phyloP scores from a whole-genome alignment of 1,284 basidiomycete species.

The Trametes polyzona region DNA sequence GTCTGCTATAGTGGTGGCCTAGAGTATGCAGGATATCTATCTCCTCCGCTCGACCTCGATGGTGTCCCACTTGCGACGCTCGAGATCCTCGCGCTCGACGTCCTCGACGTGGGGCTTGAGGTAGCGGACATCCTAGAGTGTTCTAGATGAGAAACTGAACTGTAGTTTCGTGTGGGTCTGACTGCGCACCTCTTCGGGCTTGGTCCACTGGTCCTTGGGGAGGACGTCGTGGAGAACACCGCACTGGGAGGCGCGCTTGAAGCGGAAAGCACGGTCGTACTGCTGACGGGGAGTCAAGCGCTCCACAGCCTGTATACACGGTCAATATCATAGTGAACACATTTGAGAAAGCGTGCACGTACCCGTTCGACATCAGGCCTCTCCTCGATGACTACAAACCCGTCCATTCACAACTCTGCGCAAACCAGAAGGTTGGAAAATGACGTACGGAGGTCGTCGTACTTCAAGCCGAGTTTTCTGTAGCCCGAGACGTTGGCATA shows the following conservation, averaged over 20 bases:
- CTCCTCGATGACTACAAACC: conserved; percentile 80
- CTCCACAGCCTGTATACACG: conserved; percentile 68
- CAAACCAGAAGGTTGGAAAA: conserved; percentile 14
- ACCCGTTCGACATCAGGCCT: conserved; percentile 86
- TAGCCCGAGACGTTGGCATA: conserved; percentile 87
- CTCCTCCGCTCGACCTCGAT: conserved; percentile 61
- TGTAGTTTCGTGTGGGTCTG: too few species aligned
- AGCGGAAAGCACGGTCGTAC: conserved; percentile 92
- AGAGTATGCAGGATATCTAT: conserved; percentile 41
- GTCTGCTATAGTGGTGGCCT: conserved; percentile 6
- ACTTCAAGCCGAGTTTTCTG: conserved; percentile 88
- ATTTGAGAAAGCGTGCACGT: conserved; percentile 16
- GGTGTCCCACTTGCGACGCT: conserved; percentile 87
- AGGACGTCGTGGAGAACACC: conserved; percentile 84
- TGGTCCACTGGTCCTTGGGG: conserved; percentile 87
- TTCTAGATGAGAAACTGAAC: too few species aligned
- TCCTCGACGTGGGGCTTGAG: conserved; percentile 82
- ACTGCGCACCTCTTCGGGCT: conserved; percentile 72
- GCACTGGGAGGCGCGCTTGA: conserved; percentile 84
- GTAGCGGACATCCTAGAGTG: conserved; percentile 95
- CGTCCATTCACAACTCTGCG: conserved; percentile 12
- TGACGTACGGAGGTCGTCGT: conserved; percentile 89
- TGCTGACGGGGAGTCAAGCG: conserved; percentile 82
- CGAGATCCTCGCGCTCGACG: conserved; percentile 78
- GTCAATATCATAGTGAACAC: not conserved